These are phyloP conservation scores for Agrostemma githago DNA, from an alignment of 148 eudicot genomes.

Conservation along the genomic window DNA sequence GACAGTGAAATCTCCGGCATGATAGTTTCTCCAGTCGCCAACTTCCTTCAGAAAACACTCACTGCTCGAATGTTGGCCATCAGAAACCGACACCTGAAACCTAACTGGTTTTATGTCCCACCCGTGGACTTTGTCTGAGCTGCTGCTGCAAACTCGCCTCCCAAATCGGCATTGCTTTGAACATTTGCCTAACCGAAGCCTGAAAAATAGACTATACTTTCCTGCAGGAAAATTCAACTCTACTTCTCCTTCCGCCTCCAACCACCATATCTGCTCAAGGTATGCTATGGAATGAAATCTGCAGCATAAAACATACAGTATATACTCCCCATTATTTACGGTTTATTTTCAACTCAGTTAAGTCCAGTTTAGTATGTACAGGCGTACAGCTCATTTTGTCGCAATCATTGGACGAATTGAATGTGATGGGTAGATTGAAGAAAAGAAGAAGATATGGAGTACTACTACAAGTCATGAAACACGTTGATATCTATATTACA, in stretches of 20 bases:
- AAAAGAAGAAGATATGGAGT: neutral
- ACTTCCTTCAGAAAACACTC: slow-evolving; percentile 35
- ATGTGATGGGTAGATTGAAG: neutral
- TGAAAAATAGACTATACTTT: slow-evolving; percentile 48
- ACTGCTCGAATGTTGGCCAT: slow-evolving; percentile 35
- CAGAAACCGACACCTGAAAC: slow-evolving; percentile 42
- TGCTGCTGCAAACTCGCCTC: slow-evolving; percentile 27
- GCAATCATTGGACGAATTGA: neutral
- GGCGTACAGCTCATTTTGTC: too few species aligned
- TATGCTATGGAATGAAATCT: slow-evolving; percentile 65
- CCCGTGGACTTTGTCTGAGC: slow-evolving; percentile 49
- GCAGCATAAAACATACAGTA: slow-evolving; percentile 16
- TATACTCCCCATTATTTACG: neutral
- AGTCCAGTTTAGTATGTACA: too few species aligned
- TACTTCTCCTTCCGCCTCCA: slow-evolving; percentile 55
- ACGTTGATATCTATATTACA: slow-evolving; percentile 19
- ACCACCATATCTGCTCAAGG: slow-evolving; percentile 80
- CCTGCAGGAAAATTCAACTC: slow-evolving; percentile 62
- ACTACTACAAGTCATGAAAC: slow-evolving; percentile 4
- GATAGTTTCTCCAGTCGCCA: slow-evolving; percentile 48
- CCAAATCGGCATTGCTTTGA: slow-evolving; percentile 18
- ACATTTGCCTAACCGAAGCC: slow-evolving; percentile 50
- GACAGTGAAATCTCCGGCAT: slow-evolving; percentile 62
- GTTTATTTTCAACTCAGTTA: too few species aligned
- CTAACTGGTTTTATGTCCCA: slow-evolving; percentile 63